phyloP scores from a whole-genome alignment of 2,329 filamentous ascomycete species.

The Diaporthe capsici region DNA sequence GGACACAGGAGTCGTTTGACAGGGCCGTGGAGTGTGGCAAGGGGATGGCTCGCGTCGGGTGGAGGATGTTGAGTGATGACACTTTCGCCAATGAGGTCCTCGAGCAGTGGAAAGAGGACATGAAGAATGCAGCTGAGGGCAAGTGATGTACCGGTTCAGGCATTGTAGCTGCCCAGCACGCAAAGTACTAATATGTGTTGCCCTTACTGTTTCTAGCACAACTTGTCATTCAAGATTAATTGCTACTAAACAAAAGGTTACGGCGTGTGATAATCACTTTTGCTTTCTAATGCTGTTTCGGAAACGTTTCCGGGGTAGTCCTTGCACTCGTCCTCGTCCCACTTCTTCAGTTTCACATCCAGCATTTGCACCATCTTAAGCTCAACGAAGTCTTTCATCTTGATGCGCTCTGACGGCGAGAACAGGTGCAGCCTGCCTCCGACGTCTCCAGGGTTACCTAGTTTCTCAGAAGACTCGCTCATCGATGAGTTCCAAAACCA shows the following conservation, averaged over 20 bases:
- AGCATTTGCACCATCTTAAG: not conserved
- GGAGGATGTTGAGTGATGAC: slow-evolving; percentile 48
- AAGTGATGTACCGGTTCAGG: too few species aligned
- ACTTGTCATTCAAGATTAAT: too few species aligned
- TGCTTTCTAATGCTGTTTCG: not conserved
- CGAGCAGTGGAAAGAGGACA: slow-evolving; percentile 50
- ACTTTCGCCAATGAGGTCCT: slow-evolving; percentile 44
- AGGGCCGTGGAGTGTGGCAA: slow-evolving; percentile 52
- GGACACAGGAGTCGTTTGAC: slow-evolving; percentile 53
- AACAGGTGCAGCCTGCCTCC: not conserved
- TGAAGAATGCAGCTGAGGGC: slow-evolving; percentile 49
- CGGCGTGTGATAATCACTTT: too few species aligned
- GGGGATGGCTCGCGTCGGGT: slow-evolving; percentile 52
- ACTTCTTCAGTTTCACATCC: not conserved
- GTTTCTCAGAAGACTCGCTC: not conserved
- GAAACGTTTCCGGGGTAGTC: not conserved
- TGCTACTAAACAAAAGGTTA: too few species aligned
- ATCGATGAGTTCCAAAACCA: not conserved
- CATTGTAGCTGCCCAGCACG: too few species aligned
- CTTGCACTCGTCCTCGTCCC: not conserved
- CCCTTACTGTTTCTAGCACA: too few species aligned
- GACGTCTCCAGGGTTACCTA: not conserved
- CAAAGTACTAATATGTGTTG: too few species aligned
- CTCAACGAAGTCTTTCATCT: not conserved
- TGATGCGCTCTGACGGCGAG: not conserved